Evolutionary conservation across 2,329 filamentous ascomycete genomes (phyloP).

Genomic region (Scedosporium aurantiacum): DNA sequence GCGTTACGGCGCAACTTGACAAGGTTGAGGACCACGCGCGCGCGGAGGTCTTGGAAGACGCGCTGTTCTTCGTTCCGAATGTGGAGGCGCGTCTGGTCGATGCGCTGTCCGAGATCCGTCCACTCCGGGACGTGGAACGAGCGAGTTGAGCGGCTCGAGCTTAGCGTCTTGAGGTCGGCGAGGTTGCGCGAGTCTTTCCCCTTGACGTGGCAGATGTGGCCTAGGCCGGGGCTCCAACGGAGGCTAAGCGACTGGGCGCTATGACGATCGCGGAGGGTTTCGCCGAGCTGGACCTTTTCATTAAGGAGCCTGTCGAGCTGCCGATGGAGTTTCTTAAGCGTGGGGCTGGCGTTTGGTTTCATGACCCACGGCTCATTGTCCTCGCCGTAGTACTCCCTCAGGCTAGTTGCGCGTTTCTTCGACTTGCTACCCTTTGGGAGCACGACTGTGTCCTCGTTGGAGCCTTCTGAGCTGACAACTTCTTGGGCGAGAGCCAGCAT

Average conservation of each 20-base stretch:
- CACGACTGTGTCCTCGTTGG: constrained; percentile 40
- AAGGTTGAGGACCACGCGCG: constrained; percentile 67
- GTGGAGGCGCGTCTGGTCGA: constrained; percentile 66
- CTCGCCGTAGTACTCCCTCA: constrained; percentile 47
- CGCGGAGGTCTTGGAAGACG: constrained; percentile 65
- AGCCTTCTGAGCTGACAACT: constrained; percentile 55
- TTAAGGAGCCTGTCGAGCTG: constrained; percentile 48
- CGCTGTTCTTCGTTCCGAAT: constrained; percentile 77
- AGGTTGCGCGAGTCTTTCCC: constrained; percentile 54
- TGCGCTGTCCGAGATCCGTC: constrained; percentile 66
- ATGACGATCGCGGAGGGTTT: constrained; percentile 50
- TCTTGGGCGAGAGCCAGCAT: constrained; percentile 65
- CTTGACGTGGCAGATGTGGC: constrained; percentile 84
- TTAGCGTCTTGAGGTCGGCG: constrained; percentile 40
- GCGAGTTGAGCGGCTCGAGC: constrained; percentile 71
- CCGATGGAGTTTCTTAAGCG: constrained; percentile 55
- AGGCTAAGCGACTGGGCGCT: constrained; percentile 58
- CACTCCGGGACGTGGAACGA: constrained; percentile 78
- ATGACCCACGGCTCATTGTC: constrained; percentile 54
- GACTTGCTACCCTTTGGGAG: constrained; percentile 41
- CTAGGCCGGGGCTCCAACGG: constrained; percentile 76
- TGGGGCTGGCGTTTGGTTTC: constrained; percentile 56
- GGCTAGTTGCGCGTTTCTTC: constrained; percentile 32
- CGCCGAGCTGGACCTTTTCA: constrained; percentile 50
- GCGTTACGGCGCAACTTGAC: constrained; percentile 83